Conservation (phyloP, 164 flowering plant genomes). For the Echeveria elegans region DNA sequence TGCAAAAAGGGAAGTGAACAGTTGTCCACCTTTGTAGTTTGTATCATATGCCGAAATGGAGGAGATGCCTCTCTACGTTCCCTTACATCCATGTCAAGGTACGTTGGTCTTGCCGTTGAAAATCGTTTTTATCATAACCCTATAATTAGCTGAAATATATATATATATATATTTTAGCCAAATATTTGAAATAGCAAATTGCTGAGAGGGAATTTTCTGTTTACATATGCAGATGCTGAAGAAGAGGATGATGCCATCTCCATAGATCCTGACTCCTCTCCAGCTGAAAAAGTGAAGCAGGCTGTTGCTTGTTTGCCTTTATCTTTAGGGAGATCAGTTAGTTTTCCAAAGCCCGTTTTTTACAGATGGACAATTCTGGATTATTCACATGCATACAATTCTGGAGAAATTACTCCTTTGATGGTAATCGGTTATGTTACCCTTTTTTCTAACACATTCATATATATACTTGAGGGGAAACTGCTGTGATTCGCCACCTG, state of each 20-base stretch:
- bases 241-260: constrained; percentile 34
- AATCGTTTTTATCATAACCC: neutral
- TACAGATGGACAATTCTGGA: constrained; percentile 69
- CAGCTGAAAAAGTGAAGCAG: constrained; percentile 47
- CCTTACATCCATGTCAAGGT: constrained; percentile 62
- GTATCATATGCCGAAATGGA: constrained; percentile 52
- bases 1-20: constrained; percentile 4
- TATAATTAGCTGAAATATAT: neutral
- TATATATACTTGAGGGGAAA: neutral
- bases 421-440: constrained; percentile 25
- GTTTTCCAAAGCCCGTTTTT: constrained; percentile 21
- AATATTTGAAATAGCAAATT: neutral
- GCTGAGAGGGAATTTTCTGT: neutral
- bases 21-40: constrained; percentile 43
- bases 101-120: neutral
- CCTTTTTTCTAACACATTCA: neutral
- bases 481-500: neutral
- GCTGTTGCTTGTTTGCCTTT: constrained; percentile 46
- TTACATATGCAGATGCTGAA: constrained; percentile 21
- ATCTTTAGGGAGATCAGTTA: constrained; percentile 8
- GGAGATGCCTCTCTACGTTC: constrained; percentile 62
- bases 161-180: neutral
- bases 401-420: constrained; percentile 56
- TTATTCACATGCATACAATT: constrained; percentile 61
- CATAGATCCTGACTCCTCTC: constrained; percentile 31